phyloP scores from a whole-genome alignment of 2,329 filamentous ascomycete genomes.

The Arthrobotrys iridis region DNA sequence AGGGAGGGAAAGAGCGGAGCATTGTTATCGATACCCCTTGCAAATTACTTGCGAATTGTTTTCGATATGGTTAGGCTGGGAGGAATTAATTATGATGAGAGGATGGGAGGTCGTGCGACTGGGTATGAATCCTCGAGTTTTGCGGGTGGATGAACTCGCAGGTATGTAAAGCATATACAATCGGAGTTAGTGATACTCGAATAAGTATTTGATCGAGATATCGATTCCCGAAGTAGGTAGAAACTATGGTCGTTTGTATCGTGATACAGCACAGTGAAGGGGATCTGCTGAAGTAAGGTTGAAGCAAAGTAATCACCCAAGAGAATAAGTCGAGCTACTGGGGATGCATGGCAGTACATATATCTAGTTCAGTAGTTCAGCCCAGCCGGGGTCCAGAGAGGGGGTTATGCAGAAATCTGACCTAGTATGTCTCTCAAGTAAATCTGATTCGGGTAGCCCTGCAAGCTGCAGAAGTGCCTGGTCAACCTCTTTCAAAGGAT shows the following conservation, averaged over 20 bases:
- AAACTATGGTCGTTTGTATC: background rate
- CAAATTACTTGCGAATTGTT: background rate
- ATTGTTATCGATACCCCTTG: conserved; percentile 20
- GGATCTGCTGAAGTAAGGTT: conserved; percentile 1
- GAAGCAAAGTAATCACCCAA: conserved; percentile 14
- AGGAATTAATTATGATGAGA: background rate
- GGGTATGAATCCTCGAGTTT: background rate
- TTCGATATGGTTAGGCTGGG: background rate
- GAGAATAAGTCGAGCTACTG: background rate
- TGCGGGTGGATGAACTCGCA: background rate
- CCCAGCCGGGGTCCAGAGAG: conserved; percentile 12
- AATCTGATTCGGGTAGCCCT: conserved; percentile 8
- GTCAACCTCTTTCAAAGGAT: conserved; percentile 19
- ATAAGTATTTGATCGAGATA: background rate
- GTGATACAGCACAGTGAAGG: background rate
- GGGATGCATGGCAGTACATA: conserved; percentile 7
- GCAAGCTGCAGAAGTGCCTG: conserved; percentile 1
- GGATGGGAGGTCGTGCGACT: background rate
- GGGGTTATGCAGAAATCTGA: conserved; percentile 38
- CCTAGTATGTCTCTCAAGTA: background rate
- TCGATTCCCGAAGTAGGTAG: too few relatives aligned
- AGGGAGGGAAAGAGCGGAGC: conserved; percentile 47
- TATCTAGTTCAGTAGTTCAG: background rate
- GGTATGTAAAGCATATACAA: background rate
- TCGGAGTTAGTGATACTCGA: background rate